A percentile compares a stretch with the other conserved stretches of the same genome.
phyloP scores from a whole-genome alignment of 2,329 filamentous ascomycete genomes.

The Xylariales sp. region DNA sequence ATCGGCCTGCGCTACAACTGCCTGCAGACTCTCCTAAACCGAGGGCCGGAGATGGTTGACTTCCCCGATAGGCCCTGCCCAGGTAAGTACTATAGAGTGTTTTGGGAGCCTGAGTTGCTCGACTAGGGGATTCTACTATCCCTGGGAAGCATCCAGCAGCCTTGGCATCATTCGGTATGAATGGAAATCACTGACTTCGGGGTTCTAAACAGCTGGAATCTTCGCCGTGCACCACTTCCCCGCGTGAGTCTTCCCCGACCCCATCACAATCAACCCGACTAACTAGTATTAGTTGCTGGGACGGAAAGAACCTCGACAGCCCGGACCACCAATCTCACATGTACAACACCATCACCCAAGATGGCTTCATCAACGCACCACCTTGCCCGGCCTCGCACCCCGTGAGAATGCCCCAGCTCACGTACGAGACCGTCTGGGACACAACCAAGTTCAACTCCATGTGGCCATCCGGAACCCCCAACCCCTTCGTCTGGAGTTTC shows the following conservation, averaged over 20 bases:
- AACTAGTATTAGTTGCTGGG: slow-evolving; percentile 54
- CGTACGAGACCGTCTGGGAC: slow-evolving; percentile 60
- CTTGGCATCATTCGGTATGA: background rate
- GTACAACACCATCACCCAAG: slow-evolving; percentile 46
- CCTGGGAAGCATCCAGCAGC: background rate
- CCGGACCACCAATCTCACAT: slow-evolving; percentile 42
- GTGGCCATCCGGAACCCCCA: slow-evolving; percentile 50
- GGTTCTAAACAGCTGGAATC: slow-evolving; percentile 47
- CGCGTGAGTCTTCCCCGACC: slow-evolving; percentile 45
- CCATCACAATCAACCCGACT: background rate
- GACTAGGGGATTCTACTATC: background rate
- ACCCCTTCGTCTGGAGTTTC: slow-evolving; percentile 51
- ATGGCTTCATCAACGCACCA: slow-evolving; percentile 40
- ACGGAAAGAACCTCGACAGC: slow-evolving; percentile 57
- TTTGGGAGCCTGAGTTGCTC: background rate
- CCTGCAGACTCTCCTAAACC: slow-evolving; percentile 52
- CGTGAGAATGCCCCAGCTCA: slow-evolving; percentile 56
- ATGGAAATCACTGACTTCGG: background rate
- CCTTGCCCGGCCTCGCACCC: slow-evolving; percentile 53
- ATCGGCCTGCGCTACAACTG: slow-evolving; percentile 57
- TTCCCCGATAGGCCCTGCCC: slow-evolving; percentile 56
- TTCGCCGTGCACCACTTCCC: slow-evolving; percentile 58
- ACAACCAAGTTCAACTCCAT: slow-evolving; percentile 55
- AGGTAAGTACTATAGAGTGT: slow-evolving; percentile 40
- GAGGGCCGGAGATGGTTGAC: slow-evolving; percentile 54